These are phyloP conservation scores for Aurifilum marmelostoma DNA, from an alignment of 2,329 filamentous ascomycete species.

Conservation along the genomic window DNA sequence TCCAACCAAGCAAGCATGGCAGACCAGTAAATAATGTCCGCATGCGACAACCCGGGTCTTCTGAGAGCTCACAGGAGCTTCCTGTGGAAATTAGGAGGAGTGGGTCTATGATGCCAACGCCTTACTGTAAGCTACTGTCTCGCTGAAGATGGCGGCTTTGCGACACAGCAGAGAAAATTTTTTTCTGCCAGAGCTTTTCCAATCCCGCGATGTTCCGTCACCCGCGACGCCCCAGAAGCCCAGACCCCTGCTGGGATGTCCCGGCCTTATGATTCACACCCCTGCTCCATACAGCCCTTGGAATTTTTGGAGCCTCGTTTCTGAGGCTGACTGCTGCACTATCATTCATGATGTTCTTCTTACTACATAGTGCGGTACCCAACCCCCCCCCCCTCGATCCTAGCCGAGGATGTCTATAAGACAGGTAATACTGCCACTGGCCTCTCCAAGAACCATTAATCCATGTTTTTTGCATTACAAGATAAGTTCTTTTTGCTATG, in stretches of 20 bases:
- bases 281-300: constrained; percentile 10
- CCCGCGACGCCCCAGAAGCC: background rate
- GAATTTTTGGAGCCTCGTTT: constrained; percentile 23
- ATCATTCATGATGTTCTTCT: background rate
- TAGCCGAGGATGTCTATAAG: background rate
- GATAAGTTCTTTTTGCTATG: background rate
- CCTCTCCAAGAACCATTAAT: background rate
- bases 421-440: background rate
- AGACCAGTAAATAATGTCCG: background rate
- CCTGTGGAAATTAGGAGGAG: constrained; percentile 1
- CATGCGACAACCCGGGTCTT: background rate
- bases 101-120: constrained; percentile 15
- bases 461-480: background rate
- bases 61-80: background rate
- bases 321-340: constrained; percentile 17
- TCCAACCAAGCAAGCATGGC: background rate
- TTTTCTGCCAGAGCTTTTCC: constrained; percentile 15
- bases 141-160: constrained; percentile 5
- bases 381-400: background rate
- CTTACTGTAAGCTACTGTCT: background rate
- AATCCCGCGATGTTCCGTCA: constrained; percentile 24
- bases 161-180: constrained; percentile 20
- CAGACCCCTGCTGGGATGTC: background rate
- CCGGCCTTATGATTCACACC: background rate
- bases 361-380: background rate